Evolutionary conservation across 2,329 filamentous ascomycete species (phyloP).

Genomic region (Colletotrichum destructivum): DNA sequence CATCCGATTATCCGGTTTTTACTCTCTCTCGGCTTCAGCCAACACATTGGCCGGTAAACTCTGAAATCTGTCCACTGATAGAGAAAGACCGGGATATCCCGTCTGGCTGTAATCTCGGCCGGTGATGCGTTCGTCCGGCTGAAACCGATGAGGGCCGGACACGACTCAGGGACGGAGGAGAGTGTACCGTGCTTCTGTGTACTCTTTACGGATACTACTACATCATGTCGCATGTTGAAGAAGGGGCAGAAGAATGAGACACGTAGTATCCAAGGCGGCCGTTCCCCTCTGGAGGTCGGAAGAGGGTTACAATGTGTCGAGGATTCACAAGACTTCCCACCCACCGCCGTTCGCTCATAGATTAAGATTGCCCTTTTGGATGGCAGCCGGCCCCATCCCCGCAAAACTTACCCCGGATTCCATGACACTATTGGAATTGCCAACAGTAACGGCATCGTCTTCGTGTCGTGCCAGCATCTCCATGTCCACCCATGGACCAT

Average conservation of each 20-base stretch:
- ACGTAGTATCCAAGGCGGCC: too few species aligned
- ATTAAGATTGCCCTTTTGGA: conserved; percentile 14
- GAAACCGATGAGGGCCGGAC: conserved; percentile 10
- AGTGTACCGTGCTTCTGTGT: too few species aligned
- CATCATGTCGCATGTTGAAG: too few species aligned
- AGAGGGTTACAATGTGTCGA: not conserved
- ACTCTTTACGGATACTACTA: too few species aligned
- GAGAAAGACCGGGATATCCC: conserved; percentile 8
- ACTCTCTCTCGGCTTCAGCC: too few species aligned
- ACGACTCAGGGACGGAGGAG: conserved; percentile 14
- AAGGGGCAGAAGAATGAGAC: too few species aligned
- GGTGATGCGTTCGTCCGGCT: conserved; percentile 38
- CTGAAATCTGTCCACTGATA: too few species aligned
- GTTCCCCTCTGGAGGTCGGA: not conserved
- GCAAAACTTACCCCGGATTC: conserved; percentile 38
- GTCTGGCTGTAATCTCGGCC: conserved; percentile 18
- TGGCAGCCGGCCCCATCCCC: conserved; percentile 16
- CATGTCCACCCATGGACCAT: too few species aligned
- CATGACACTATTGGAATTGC: conserved; percentile 39
- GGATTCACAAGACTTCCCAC: not conserved
- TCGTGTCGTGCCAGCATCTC: not conserved
- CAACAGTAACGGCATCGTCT: conserved; percentile 25
- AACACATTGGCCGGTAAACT: too few species aligned
- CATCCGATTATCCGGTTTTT: not conserved
- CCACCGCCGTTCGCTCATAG: not conserved